Base-by-base conservation (phyloP, 2,329 filamentous ascomycete genomes). In the Orbilia oligospora region DNA sequence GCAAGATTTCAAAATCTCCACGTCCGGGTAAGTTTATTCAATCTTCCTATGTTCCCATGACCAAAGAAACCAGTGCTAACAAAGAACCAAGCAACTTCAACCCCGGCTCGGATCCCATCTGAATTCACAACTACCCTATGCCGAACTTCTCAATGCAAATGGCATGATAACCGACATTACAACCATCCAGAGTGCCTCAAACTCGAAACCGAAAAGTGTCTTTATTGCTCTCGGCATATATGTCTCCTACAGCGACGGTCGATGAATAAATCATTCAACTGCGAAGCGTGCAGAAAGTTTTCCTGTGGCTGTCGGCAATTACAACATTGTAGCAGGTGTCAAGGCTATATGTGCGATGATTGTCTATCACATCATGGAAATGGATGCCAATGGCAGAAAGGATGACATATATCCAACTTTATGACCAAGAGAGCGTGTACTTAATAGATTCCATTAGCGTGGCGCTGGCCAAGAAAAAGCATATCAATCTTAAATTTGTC, bases 141-240 rank as follows among this genome's bases (percentile, higher is more conserved):
- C 30, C 66, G 33, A 41, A 63, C 63, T 2, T 56, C 75, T 6
- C 63, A 68, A 49, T 78, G 75, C 48, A 78, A 72, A 65, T 78
- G 75, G 75, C 75, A 72, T n/a, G 63, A 68, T n/a, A 78, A 78
- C 30, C 63, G 64, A 30, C 75, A 78, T 27, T 78, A 68, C 27
- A 69, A 69, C 24, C 75, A 78, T 27, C 33, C 51, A 5, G 63
- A 64, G n/a, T 78, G 75, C 18, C 44, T 72, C 5, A 53, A 56
- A 30, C 66, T 18, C 5, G 55, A 68, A 16, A 49, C 68, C 4
- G 75, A 78, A 41, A 72, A 65, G 14, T 78, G 75, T 38, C 5
- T 78, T 12, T 20, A 72, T n/a, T 78, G 75, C 36, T 53, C 51
- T 0, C 44, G 63, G 10, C 63, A 78, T 41, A 36, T 78, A n/a